Evolutionary conservation across 1,284 basidiomycete genomes (phyloP), one percentile per base, ranked within the genome.

Genomic region (Chalciporus sp.): DNA sequence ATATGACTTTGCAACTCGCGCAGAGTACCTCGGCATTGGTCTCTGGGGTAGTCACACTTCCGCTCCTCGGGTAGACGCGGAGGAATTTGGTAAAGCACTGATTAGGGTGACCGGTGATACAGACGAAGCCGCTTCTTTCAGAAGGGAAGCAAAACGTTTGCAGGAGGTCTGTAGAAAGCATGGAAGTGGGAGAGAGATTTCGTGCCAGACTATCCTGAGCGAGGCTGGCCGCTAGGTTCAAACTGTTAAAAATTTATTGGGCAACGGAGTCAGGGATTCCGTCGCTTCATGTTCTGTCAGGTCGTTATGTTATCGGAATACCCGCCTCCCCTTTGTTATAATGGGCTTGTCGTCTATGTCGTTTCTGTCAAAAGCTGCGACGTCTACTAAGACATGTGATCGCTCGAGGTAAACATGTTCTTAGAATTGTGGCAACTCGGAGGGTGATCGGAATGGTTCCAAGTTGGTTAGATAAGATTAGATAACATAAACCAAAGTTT

Each of bases 11-110:
- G 60, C 49, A 1, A 17, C 16, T 4, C 56, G 49, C 10, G 51
- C n/a, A 0, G 60, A 62, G 43, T 57, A 31, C 31, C n/a, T 64
- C 42, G 53, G 59, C 17, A 31, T 56, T 6, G 59, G 59, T 26
- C 26, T 61, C 23, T 60, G 44, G 9, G 61, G 41, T 16, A 61
- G 12, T 19, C 49, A 42, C 40, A 31, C n/a, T 0, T 40, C 37
- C n/a, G 49, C 61, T 3, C 61, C 59, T 2, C 43, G 44, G 5
- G 52, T 53, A 31, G n/a, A 27, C 2, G 62, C 51, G 19, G 50
- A 53, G 6, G 61, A 64, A 42, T 47, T 61, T 2, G 44, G 52
- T 3, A 27, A 17, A 8, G 62, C 56, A 0, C 37, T 53, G 27
- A 41, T 62, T 33, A 49, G 46, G 19, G 51, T 48, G 2, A 53